Evolutionary conservation across 306 rosid genomes (phyloP).

Genomic region (Vigna mungo): DNA sequence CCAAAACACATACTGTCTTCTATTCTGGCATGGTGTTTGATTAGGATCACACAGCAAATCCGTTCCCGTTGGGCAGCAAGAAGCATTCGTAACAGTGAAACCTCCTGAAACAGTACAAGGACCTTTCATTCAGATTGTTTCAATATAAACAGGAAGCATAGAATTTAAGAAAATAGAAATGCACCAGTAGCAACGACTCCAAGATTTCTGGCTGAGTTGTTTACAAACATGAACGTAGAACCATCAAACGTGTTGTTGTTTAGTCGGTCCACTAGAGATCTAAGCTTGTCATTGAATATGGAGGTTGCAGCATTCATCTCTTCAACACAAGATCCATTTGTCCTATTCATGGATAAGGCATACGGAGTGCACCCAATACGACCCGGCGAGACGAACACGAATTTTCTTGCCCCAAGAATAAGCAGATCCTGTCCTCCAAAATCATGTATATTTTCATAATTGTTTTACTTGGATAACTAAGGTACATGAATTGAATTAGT

Average conservation of each 20-base stretch:
- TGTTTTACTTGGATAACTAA: no score
- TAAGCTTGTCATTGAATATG: conserved; percentile 47
- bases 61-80: conserved; percentile 50
- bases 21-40: conserved; percentile 47
- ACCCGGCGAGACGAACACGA: conserved; percentile 50
- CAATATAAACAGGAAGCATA: background rate
- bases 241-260: background rate
- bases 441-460: background rate
- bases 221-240: conserved; percentile 48
- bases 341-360: background rate
- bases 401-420: conserved; percentile 59
- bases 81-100: conserved; percentile 21
- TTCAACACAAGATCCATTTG: conserved; percentile 44
- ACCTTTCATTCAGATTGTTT: background rate
- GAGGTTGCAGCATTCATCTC: conserved; percentile 38
- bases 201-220: background rate
- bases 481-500: no score
- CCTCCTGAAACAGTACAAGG: conserved; percentile 56
- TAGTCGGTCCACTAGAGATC: conserved; percentile 36
- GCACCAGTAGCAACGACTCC: conserved; percentile 19
- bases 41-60: conserved; percentile 35
- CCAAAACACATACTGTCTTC: conserved; percentile 55
- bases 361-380: conserved; percentile 57
- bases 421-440: conserved; percentile 40
- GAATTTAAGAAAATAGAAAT: background rate